phyloP scores from a whole-genome alignment of 2,329 filamentous ascomycete species.

The Raffaelea albimanens region DNA sequence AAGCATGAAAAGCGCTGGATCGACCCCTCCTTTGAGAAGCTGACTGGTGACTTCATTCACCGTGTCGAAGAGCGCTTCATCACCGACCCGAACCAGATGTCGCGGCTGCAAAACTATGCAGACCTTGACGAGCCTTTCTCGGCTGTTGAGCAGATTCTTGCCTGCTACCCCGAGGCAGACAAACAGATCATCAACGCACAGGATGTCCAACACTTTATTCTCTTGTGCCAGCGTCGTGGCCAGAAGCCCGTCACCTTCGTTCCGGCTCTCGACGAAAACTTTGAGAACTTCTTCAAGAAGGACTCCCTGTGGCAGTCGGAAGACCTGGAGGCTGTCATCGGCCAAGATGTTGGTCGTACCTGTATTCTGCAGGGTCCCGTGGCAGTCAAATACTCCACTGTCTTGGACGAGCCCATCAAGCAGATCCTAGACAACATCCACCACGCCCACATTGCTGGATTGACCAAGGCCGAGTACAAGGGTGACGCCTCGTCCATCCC shows the following conservation, averaged over 20 bases:
- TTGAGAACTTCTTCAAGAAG: slow-evolving; percentile 99
- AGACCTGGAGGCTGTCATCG: slow-evolving; percentile 90
- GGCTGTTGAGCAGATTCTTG: slow-evolving; percentile 68
- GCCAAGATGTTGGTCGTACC: slow-evolving; percentile 88
- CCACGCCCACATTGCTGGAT: slow-evolving; percentile 69
- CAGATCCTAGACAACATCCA: slow-evolving; percentile 91
- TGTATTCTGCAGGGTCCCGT: slow-evolving; percentile 95
- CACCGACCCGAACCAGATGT: slow-evolving; percentile 57
- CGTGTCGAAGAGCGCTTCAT: slow-evolving; percentile 96
- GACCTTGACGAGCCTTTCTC: slow-evolving; percentile 78
- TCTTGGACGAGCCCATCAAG: slow-evolving; percentile 88
- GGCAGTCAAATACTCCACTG: slow-evolving; percentile 80
- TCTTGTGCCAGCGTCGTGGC: slow-evolving; percentile 80
- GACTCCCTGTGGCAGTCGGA: slow-evolving; percentile 99
- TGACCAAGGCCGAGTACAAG: slow-evolving; percentile 73
- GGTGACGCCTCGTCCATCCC: slow-evolving; percentile 68
- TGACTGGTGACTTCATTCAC: slow-evolving; percentile 93
- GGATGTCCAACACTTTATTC: slow-evolving; percentile 92
- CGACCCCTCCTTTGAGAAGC: slow-evolving; percentile 67
- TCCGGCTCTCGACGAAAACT: slow-evolving; percentile 89
- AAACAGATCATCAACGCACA: slow-evolving; percentile 94
- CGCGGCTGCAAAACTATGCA: slow-evolving; percentile 79
- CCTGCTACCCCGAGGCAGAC: slow-evolving; percentile 77
- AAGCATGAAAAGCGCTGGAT: slow-evolving; percentile 90
- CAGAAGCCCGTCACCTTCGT: slow-evolving; percentile 98